Conservation (phyloP, 441 rosid genomes). For the Metrosideros polymorpha region DNA sequence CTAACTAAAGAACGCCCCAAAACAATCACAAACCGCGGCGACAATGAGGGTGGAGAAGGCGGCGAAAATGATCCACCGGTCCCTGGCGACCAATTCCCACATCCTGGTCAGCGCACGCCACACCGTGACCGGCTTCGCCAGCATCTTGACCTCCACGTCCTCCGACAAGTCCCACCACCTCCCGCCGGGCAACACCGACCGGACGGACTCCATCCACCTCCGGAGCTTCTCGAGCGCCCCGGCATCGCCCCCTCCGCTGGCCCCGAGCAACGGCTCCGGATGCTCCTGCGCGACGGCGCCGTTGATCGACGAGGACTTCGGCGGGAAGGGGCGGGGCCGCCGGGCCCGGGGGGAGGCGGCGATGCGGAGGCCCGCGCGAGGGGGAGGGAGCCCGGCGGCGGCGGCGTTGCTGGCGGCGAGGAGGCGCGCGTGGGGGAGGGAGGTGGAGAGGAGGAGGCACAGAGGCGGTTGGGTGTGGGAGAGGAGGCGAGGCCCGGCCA, state of each 20-base stretch:
- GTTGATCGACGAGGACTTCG: slow-evolving; percentile 39
- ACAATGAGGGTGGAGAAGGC: slow-evolving; percentile 73
- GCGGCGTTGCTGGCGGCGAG: slow-evolving; percentile 11
- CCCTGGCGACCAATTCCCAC: slow-evolving; percentile 87
- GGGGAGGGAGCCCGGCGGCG: background rate
- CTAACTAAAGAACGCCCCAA: background rate
- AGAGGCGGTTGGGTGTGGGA: background rate
- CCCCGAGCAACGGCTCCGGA: slow-evolving; percentile 16
- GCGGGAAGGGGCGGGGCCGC: slow-evolving; percentile 12
- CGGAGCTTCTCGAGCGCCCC: slow-evolving; percentile 37
- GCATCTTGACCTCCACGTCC: slow-evolving; percentile 46
- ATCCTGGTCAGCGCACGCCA: slow-evolving; percentile 80
- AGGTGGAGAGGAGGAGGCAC: slow-evolving; percentile 30
- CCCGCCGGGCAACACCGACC: slow-evolving; percentile 76
- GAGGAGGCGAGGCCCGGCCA: background rate
- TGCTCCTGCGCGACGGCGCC: slow-evolving; percentile 39
- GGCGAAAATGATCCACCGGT: slow-evolving; percentile 76
- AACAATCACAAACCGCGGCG: slow-evolving; percentile 50
- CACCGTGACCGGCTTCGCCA: slow-evolving; percentile 72
- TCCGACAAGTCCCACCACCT: slow-evolving; percentile 84
- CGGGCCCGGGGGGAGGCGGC: slow-evolving; percentile 22
- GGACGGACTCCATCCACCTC: slow-evolving; percentile 36
- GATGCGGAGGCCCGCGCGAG: slow-evolving; percentile 26
- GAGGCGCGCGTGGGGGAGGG: slow-evolving; percentile 15
- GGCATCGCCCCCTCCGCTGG: slow-evolving; percentile 9